Evolutionary conservation across 768 basidiomycete species (phyloP).

Genomic region (Termitomyces sp.): DNA sequence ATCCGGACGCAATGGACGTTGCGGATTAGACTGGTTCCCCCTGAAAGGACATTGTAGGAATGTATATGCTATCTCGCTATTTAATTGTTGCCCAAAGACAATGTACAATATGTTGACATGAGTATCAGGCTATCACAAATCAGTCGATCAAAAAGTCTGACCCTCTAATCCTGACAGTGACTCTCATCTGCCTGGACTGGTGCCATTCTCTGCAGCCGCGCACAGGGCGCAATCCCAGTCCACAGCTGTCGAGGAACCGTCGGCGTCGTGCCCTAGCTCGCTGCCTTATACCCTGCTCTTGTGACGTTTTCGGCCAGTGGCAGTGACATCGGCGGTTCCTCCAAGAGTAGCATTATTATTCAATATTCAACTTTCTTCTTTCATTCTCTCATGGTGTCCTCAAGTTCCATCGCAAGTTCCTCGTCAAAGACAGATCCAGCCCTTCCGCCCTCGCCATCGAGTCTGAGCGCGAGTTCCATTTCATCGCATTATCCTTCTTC

Average conservation of each 20-base stretch:
- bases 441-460: constrained; percentile 39
- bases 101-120: constrained; percentile 1
- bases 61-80: background rate
- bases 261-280: constrained; percentile 42
- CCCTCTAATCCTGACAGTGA: constrained; percentile 5
- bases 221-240: constrained; percentile 20
- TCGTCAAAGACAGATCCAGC: constrained; percentile 33
- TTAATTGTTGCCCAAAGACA: background rate
- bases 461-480: constrained; percentile 33
- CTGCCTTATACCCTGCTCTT: constrained; percentile 42
- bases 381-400: constrained; percentile 33
- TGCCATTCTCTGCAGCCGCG: constrained; percentile 17
- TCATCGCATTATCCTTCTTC: constrained; percentile 59
- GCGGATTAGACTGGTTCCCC: constrained; percentile 7
- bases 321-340: constrained; percentile 57
- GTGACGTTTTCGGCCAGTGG: constrained; percentile 38
- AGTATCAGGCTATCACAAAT: constrained; percentile 5
- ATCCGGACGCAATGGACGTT: constrained; percentile 22
- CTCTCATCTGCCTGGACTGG: constrained; percentile 19
- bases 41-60: background rate
- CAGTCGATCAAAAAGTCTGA: constrained; percentile 18
- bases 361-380: constrained; percentile 19
- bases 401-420: constrained; percentile 32
- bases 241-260: constrained; percentile 43
- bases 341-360: constrained; percentile 23